Base-by-base conservation (phyloP, 148 eudicot species). In the Pharnaceum exiguum region DNA sequence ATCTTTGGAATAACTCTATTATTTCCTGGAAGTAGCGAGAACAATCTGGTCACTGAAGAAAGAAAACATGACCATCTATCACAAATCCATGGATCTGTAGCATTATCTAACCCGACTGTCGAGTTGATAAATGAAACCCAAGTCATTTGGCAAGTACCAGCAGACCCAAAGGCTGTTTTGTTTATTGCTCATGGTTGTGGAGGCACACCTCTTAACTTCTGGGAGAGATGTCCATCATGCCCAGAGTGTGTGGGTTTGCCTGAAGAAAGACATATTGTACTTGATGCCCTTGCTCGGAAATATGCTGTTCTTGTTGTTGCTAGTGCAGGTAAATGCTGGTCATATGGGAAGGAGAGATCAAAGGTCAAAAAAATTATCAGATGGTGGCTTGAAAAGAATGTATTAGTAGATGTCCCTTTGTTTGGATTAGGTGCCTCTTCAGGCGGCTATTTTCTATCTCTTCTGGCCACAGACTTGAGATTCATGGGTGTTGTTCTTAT, bases 361-460 rank as follows among this genome's bases (percentile, higher is more conserved):
- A 57, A 51, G 46, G 82, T 87, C 24, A 69, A 57, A 36, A 64
- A 60, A 44, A 75, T 72, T 11, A 75, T 87, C 32, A 37, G 55
- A 35, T 73, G 82, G 83, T 91, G 96, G 96, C 58, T 77, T 70
- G 51, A 60, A 51, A 74, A 85, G 64, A 61, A 77, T 53, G 67
- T 70, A 17, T 74, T 87, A 31, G 79, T 73, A 29, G 77, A 77
- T 31, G 69, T 79, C 59, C 98, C 98, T 12, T 55, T 91, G 59
- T 77, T 85, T 40, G 96, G 96, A 55, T 65, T 87, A 63, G 98
- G 98, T 61, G 96, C 96, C n/a, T 91, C 98, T 1, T 88, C 98
- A 1, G 98, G 96, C 33, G 98, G 98, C 11, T 82, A 91, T 68
- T 91, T 91, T 64, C 84, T 87, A 42, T 87, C 98, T 3, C 51